Evolutionary conservation across 2,329 filamentous ascomycete genomes (phyloP), one percentile per base, ranked within the genome.

Genomic region (Nemania diffusa): DNA sequence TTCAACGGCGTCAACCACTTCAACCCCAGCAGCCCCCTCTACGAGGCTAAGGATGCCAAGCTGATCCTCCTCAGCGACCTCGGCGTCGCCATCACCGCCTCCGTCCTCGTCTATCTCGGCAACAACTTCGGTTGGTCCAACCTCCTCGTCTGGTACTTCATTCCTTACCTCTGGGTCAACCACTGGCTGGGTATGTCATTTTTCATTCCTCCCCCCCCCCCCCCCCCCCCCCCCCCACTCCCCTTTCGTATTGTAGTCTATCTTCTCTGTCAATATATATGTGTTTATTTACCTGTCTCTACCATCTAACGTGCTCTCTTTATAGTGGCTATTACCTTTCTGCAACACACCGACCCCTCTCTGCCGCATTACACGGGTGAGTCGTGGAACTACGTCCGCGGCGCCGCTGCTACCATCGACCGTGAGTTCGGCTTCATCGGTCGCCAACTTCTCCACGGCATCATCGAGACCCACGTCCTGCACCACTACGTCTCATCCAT

Each of bases 401-500:
- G 95, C 75, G 95, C 95, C 65, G 94, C 94, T 66, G 94, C 95
- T 65, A 98, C 95, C 69, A 97, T 98, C 76, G 95, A 98, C 79
- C 94, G 95, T 76, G 95, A 98, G 81, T 97, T 97, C 78, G 95
- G 95, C 69, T 97, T 97, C 85, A 91, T 98, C 78, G 95, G 95
- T 68, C 93, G 94, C 75, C 87, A 91, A 74, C 87, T 98, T 69
- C 86, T 97, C 80, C 95, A 98, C 86, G 95, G 94, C 76, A 97
- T 98, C 81, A 91, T 97, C 80, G 95, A 97, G 86, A 97, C 95
- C 56, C 95, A 98, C 83, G 95, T 98, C 67, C 92, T 97, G 68
- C 95, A 98, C 86, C 95, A 98, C 88, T 98, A 97, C 82, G 89
- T 98, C 79, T 95, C 92, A 82, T 93, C 90, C 77, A 98, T 98